These are phyloP conservation scores for Rickenella mellea DNA, from an alignment of 768 basidiomycete genomes.

Conservation along the genomic window DNA sequence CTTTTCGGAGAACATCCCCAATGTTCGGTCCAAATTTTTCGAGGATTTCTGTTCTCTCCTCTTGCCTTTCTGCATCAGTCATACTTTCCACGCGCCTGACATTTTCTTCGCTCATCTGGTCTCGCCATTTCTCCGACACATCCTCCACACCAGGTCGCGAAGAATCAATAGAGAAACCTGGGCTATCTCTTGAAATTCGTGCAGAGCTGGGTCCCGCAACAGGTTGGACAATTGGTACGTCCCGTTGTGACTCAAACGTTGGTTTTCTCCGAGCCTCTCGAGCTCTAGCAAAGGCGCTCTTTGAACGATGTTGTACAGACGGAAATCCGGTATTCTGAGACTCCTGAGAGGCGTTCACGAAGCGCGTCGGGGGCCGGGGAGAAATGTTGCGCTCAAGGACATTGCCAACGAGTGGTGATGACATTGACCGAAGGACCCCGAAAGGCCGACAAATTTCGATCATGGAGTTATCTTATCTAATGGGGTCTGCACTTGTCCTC, in stretches of 20 bases:
- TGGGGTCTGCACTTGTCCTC: too few relatives aligned
- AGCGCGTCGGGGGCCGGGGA: slow-evolving; percentile 14
- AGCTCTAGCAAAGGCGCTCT: slow-evolving; percentile 38
- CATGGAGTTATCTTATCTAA: too few relatives aligned
- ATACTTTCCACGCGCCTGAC: slow-evolving; percentile 50
- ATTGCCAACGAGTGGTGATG: slow-evolving; percentile 29
- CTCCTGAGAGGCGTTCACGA: slow-evolving; percentile 13
- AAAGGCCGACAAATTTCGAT: too few relatives aligned
- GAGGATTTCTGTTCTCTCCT: slow-evolving; percentile 55
- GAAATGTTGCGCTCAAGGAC: slow-evolving; percentile 32
- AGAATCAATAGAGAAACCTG: slow-evolving; percentile 19
- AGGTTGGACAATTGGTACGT: slow-evolving; percentile 16
- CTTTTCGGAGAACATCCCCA: slow-evolving; percentile 48
- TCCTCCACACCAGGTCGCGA: slow-evolving; percentile 8
- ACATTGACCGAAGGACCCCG: too few relatives aligned
- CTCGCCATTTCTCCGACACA: slow-evolving; percentile 35
- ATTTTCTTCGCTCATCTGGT: slow-evolving; percentile 61
- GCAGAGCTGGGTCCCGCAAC: slow-evolving; percentile 2
- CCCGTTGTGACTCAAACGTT: slow-evolving; percentile 38
- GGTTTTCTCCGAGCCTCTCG: slow-evolving; percentile 8
- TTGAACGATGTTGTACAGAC: slow-evolving; percentile 49
- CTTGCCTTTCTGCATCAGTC: slow-evolving; percentile 60
- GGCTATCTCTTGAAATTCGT: slow-evolving; percentile 16
- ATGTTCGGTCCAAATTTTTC: slow-evolving; percentile 65
- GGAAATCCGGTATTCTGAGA: slow-evolving; percentile 47